phyloP scores from a whole-genome alignment of 1,284 basidiomycete species.

The Pseudozyma flocculosa region DNA sequence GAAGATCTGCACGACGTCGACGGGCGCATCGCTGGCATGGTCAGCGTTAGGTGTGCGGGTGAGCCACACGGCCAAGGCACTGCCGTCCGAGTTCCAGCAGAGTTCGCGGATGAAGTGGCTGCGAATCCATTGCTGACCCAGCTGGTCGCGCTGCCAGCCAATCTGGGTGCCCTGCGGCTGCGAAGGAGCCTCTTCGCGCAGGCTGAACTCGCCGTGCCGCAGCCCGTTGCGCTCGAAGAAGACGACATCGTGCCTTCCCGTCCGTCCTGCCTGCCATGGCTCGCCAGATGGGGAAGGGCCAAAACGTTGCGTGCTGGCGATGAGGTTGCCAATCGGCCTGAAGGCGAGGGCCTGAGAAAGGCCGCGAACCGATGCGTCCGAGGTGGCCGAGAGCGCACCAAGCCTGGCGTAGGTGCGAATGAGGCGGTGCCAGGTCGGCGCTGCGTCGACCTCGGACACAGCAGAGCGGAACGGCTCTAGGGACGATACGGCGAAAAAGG shows the following conservation, averaged over 20 bases:
- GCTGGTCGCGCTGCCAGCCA: conserved; percentile 12
- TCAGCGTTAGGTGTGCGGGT: conserved; percentile 35
- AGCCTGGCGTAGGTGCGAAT: conserved; percentile 64
- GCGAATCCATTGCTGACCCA: conserved; percentile 10
- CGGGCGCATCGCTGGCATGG: neutral
- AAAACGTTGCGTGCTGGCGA: conserved; percentile 79
- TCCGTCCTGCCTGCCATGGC: conserved; percentile 39
- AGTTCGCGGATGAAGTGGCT: conserved; percentile 71
- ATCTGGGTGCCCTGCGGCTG: conserved; percentile 50
- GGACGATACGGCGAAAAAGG: conserved; percentile 81
- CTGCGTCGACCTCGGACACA: conserved; percentile 2
- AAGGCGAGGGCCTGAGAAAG: conserved; percentile 80
- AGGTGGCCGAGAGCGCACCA: conserved; percentile 77
- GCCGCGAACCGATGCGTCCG: conserved; percentile 73
- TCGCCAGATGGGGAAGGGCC: conserved; percentile 66
- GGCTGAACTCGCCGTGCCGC: conserved; percentile 81
- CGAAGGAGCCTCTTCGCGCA: conserved; percentile 63
- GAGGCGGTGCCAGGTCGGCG: conserved; percentile 74
- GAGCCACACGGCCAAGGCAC: conserved; percentile 81
- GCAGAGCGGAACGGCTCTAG: conserved; percentile 60
- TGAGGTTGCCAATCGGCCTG: conserved; percentile 82
- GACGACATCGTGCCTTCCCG: conserved; percentile 75
- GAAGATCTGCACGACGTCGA: conserved; percentile 77
- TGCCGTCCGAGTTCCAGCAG: conserved; percentile 85
- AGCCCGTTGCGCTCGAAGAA: conserved; percentile 96